A percentile compares a stretch with the other conserved stretches of the same genome.
Evolutionary conservation across 371 early-diverging fungal genomes (phyloP).

Genomic region (Rhizomucor miehei): DNA sequence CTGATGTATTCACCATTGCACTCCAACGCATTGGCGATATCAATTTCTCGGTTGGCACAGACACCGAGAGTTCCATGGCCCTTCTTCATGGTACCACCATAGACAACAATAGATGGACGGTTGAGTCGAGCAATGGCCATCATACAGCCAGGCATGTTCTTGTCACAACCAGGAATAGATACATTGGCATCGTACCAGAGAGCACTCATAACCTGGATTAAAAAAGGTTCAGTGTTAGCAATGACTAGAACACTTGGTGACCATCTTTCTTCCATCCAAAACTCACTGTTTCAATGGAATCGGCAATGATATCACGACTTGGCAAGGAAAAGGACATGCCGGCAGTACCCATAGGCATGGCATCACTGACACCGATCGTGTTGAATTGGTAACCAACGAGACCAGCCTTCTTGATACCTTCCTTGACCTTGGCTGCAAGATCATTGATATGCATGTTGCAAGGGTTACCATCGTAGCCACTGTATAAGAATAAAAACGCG

Average conservation of each 20-base stretch:
- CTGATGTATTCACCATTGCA: conserved; percentile 87
- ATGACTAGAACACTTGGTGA: no score
- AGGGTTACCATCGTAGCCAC: conserved; percentile 85
- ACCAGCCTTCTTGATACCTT: conserved; percentile 84
- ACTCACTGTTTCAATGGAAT: conserved; percentile 91
- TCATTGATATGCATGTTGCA: conserved; percentile 97
- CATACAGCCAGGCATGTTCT: conserved; percentile 95
- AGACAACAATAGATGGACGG: conserved; percentile 85
- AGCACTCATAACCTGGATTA: conserved; percentile 76
- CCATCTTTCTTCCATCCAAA: background rate
- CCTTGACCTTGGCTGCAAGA: conserved; percentile 81
- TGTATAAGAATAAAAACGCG: no score
- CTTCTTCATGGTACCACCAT: conserved; percentile 85
- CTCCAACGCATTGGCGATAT: conserved; percentile 94
- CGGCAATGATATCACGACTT: conserved; percentile 94
- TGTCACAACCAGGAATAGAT: conserved; percentile 75
- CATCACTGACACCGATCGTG: conserved; percentile 94
- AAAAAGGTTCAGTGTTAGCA: no score
- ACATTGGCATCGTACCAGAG: conserved; percentile 89
- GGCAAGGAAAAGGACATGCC: conserved; percentile 96
- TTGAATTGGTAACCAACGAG: conserved; percentile 93
- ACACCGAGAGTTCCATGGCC: conserved; percentile 60
- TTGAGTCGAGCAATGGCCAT: conserved; percentile 93
- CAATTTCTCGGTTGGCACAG: conserved; percentile 60
- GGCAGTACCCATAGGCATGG: conserved; percentile 90